Evolutionary conservation across 2,329 filamentous ascomycete genomes (phyloP).

Genomic region (Metarhizium rileyi): DNA sequence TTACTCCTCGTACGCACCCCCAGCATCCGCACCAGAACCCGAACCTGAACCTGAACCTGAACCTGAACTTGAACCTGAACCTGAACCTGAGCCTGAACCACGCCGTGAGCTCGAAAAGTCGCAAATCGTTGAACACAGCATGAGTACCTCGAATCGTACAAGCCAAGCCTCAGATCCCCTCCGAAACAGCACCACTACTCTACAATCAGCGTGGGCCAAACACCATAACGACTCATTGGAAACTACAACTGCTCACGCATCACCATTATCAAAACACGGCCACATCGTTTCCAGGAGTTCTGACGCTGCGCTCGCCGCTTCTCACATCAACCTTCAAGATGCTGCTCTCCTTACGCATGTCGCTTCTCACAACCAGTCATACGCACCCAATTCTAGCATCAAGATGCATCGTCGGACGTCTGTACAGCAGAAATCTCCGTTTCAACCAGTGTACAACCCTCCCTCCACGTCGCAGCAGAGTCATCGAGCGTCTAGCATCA

Average conservation of each 20-base stretch:
- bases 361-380: conserved; percentile 12
- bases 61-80: no score
- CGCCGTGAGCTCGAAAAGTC: background rate
- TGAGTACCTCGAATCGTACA: background rate
- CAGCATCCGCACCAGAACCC: background rate
- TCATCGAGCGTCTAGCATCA: conserved; percentile 10
- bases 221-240: background rate
- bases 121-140: background rate
- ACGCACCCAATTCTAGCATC: conserved; percentile 13
- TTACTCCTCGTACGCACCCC: conserved; percentile 8
- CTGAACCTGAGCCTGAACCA: background rate
- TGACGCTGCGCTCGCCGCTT: background rate
- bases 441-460: conserved; percentile 16
- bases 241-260: background rate
- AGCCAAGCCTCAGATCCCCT: background rate
- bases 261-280: background rate
- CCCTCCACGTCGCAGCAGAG: conserved; percentile 24
- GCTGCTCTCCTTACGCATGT: conserved; percentile 6
- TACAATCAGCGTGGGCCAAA: background rate
- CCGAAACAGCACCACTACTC: background rate
- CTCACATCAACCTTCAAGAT: conserved; percentile 6
- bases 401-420: conserved; percentile 16
- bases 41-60: no score
- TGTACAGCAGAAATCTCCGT: conserved; percentile 20
- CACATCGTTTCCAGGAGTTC: background rate